Conservation (phyloP, 306 rosid species). For the Quercus ilex region DNA sequence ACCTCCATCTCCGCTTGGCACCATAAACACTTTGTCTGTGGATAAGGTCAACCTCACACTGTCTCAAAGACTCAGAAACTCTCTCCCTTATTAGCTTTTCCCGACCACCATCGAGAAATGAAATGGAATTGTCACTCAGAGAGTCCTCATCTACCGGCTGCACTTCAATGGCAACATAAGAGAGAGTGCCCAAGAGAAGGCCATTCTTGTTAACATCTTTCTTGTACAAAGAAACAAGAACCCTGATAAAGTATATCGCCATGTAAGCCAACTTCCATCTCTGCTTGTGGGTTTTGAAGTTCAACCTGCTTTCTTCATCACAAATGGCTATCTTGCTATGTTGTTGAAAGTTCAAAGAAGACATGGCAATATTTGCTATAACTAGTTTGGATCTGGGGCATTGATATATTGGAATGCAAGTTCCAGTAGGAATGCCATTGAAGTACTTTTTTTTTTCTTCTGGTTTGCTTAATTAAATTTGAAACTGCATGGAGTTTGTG, state of each 20-base stretch:
- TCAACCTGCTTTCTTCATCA: neutral
- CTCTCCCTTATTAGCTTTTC: neutral
- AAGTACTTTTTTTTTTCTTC: no score
- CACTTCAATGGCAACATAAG: conserved; percentile 8
- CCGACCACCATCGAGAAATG: neutral
- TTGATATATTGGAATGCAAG: no score
- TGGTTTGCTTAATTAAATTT: no score
- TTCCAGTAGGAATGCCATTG: no score
- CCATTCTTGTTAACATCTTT: neutral
- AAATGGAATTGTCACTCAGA: neutral
- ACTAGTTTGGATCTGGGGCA: no score
- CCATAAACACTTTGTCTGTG: no score
- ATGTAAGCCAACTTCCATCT: neutral
- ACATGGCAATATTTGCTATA: neutral
- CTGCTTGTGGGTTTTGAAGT: neutral
- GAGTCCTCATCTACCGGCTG: neutral
- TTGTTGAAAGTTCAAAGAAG: neutral
- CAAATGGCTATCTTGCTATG: neutral
- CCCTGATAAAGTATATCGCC: conserved; percentile 11
- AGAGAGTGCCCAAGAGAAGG: conserved; percentile 7
- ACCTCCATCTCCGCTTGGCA: conserved; percentile 16
- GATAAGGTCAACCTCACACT: no score
- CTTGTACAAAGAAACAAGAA: conserved; percentile 9
- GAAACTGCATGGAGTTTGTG: no score
- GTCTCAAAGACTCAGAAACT: no score